These are phyloP conservation scores for Ulmus americana DNA, from an alignment of 331 rosid species.

Conservation along the genomic window DNA sequence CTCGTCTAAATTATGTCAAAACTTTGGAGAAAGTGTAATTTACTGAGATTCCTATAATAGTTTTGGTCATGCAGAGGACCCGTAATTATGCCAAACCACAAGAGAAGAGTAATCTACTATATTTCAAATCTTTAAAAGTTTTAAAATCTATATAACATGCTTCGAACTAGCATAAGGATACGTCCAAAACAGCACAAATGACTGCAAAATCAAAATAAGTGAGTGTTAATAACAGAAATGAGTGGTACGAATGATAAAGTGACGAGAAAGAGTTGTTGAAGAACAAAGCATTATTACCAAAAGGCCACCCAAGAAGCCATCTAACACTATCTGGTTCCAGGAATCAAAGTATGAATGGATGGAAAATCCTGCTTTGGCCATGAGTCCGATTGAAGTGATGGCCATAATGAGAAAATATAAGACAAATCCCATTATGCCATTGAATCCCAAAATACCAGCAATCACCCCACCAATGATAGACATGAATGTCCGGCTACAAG, in stretches of 20 bases:
- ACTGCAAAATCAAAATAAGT: slow-evolving; percentile 43
- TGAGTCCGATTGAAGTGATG: slow-evolving; percentile 42
- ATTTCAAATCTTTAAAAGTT: too few species aligned
- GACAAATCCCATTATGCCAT: too few species aligned
- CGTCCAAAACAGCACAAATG: slow-evolving; percentile 91
- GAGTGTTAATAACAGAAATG: background rate
- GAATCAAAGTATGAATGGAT: slow-evolving; percentile 46
- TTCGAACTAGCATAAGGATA: slow-evolving; percentile 38
- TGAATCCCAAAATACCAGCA: too few species aligned
- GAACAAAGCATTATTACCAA: slow-evolving; percentile 29
- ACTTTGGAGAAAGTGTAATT: too few species aligned
- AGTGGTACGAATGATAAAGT: background rate
- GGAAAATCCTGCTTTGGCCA: slow-evolving; percentile 39
- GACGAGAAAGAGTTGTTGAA: background rate
- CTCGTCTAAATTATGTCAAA: too few species aligned
- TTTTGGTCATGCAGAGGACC: too few species aligned
- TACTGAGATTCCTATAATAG: too few species aligned
- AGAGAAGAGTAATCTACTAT: too few species aligned
- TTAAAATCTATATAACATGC: too few species aligned
- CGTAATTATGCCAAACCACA: too few species aligned
- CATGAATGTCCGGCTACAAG: too few species aligned
- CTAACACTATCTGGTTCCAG: slow-evolving; percentile 50
- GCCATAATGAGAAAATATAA: slow-evolving; percentile 40
- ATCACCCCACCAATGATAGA: too few species aligned
- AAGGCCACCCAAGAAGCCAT: slow-evolving; percentile 56